phyloP scores from a whole-genome alignment of 1,139 yeast genomes.

The Debaryomycetaceae sp. region DNA sequence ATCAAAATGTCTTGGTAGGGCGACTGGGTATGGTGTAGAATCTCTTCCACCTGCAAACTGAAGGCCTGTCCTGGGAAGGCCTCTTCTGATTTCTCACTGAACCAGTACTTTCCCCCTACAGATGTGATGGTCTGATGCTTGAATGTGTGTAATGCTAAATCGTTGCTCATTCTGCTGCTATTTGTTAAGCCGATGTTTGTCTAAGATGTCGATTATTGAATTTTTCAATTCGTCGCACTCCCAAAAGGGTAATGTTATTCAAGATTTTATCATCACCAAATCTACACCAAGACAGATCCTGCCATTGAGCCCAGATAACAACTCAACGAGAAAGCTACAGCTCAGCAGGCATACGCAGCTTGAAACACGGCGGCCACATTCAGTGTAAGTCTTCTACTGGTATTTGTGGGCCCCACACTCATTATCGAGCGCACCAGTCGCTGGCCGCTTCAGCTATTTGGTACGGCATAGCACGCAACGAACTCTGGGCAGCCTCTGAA shows the following conservation, averaged over 20 bases:
- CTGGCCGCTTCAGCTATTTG: no score
- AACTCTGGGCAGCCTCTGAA: no score
- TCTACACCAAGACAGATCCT: no score
- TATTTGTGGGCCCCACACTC: no score
- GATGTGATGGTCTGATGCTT: slow-evolving; percentile 26
- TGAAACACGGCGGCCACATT: no score
- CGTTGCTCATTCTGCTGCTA: background rate
- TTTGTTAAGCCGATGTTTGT: background rate
- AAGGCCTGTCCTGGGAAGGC: slow-evolving; percentile 47
- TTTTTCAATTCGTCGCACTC: background rate
- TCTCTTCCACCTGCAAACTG: slow-evolving; percentile 30
- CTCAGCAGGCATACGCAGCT: no score
- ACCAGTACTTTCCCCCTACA: slow-evolving; percentile 34
- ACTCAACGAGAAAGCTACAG: no score
- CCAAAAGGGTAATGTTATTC: background rate
- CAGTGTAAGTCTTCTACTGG: no score
- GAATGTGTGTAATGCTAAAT: slow-evolving; percentile 14
- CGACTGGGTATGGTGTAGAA: slow-evolving; percentile 35
- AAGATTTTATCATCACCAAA: background rate
- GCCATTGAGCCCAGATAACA: no score
- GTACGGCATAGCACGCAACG: no score
- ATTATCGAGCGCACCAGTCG: no score
- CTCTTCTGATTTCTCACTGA: slow-evolving; percentile 33
- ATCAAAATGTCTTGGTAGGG: slow-evolving; percentile 54
- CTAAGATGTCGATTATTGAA: background rate